phyloP scores from a whole-genome alignment of 306 rosid species.

The Lithocarpus polystachyus region DNA sequence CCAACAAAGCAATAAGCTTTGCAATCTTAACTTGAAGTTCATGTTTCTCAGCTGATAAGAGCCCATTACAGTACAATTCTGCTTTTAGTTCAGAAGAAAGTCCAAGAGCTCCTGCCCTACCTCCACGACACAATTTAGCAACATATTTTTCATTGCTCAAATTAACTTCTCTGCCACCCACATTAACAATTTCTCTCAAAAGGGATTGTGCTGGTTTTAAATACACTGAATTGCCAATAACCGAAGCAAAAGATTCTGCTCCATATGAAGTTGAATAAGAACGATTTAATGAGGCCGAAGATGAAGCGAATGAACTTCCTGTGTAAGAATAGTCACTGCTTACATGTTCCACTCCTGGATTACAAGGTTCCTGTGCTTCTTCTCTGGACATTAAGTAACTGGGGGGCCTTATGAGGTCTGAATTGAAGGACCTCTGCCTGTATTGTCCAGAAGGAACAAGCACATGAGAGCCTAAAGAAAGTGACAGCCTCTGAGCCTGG shows the following conservation, averaged over 20 bases:
- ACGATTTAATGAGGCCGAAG: slow-evolving; percentile 46
- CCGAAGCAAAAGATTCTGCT: slow-evolving; percentile 40
- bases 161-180: slow-evolving; percentile 53
- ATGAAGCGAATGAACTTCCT: slow-evolving; percentile 35
- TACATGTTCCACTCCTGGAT: slow-evolving; percentile 36
- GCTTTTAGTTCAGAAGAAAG: slow-evolving; percentile 60
- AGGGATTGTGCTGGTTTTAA: slow-evolving; percentile 66
- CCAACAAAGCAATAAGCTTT: slow-evolving; percentile 58
- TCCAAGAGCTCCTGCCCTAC: slow-evolving; percentile 38
- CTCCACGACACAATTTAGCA: slow-evolving; percentile 47
- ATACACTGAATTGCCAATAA: slow-evolving; percentile 57
- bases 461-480: slow-evolving; percentile 76
- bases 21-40: slow-evolving; percentile 58
- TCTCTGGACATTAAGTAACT: slow-evolving; percentile 40
- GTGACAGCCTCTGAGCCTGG: slow-evolving; percentile 59
- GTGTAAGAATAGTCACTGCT: slow-evolving; percentile 46
- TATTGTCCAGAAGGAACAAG: slow-evolving; percentile 48
- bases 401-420: slow-evolving; percentile 45
- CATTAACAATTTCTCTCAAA: slow-evolving; percentile 60
- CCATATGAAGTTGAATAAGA: slow-evolving; percentile 48
- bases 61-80: slow-evolving; percentile 50
- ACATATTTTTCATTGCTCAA: slow-evolving; percentile 48
- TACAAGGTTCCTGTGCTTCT: slow-evolving; percentile 39
- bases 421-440: slow-evolving; percentile 40
- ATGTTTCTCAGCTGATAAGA: slow-evolving; percentile 51